Percentiles rank a stretch among this genome's conserved stretches.
Conservation (phyloP, 179 eudicot genomes). For the Vitellaria paradoxa region DNA sequence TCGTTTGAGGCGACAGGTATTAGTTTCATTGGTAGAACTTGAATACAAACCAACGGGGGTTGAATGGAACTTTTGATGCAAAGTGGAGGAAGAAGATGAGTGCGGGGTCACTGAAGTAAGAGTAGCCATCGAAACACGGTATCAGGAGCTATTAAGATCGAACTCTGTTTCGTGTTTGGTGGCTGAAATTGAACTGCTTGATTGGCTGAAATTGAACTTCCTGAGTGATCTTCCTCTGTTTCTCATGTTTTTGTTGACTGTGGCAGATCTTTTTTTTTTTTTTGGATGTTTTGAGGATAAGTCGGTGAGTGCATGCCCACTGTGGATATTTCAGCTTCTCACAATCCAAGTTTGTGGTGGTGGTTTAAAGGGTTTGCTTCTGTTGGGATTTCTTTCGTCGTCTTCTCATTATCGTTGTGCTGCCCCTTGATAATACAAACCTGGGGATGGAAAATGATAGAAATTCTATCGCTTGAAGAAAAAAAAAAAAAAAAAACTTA, state of each 20-base stretch:
- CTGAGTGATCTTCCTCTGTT: conserved; percentile 1
- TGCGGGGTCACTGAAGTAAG: conserved; percentile 60
- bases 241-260: neutral
- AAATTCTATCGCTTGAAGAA: no score
- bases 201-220: neutral
- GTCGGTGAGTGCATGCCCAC: conserved; percentile 21
- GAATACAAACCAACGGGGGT: conserved; percentile 21
- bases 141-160: neutral
- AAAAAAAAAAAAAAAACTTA: no score
- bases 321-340: conserved; percentile 33
- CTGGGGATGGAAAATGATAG: no score
- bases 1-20: conserved; percentile 22
- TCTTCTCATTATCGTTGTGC: neutral
- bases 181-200: neutral
- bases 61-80: conserved; percentile 32
- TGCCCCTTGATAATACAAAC: no score
- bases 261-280: neutral
- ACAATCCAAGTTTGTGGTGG: conserved; percentile 54
- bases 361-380: conserved; percentile 21
- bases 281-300: conserved; percentile 17
- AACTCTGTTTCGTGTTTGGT: neutral
- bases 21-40: conserved; percentile 27
- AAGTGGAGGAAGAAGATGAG: conserved; percentile 46
- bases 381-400: conserved; percentile 26
- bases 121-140: conserved; percentile 43